Conservation (phyloP, 2,329 filamentous ascomycete species). For the Amauroascus verrucosus region DNA sequence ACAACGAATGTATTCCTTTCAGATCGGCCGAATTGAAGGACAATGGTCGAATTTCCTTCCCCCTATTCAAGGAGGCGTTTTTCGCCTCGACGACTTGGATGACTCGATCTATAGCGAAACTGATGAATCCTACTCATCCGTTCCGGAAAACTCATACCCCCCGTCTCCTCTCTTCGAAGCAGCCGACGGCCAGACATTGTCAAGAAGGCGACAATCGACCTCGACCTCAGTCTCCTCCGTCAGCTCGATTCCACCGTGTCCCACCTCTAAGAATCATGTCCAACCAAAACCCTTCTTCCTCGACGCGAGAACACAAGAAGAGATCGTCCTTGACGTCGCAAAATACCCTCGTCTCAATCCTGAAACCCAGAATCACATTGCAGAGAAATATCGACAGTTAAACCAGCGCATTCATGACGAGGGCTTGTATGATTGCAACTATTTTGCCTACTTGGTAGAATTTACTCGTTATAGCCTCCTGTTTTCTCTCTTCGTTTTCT, state of each 20-base stretch:
- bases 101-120: slow-evolving; percentile 13
- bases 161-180: slow-evolving; percentile 52
- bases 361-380: slow-evolving; percentile 62
- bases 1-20: slow-evolving; percentile 66
- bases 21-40: slow-evolving; percentile 72
- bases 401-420: slow-evolving; percentile 60
- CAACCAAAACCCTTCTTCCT: slow-evolving; percentile 50
- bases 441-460: slow-evolving; percentile 68
- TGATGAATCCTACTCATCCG: slow-evolving; percentile 37
- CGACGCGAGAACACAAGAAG: slow-evolving; percentile 61
- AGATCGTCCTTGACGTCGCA: slow-evolving; percentile 63
- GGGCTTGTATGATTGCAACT: slow-evolving; percentile 76
- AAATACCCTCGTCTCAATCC: slow-evolving; percentile 72
- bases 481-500: slow-evolving; percentile 50
- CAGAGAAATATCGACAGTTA: slow-evolving; percentile 70
- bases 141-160: slow-evolving; percentile 45
- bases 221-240: slow-evolving; percentile 25
- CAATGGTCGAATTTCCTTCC: slow-evolving; percentile 80
- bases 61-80: slow-evolving; percentile 81
- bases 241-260: slow-evolving; percentile 15
- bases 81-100: slow-evolving; percentile 44
- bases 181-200: slow-evolving; percentile 30
- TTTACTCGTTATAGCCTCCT: slow-evolving; percentile 60
- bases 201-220: slow-evolving; percentile 30
- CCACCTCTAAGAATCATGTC: slow-evolving; percentile 7